phyloP scores from a whole-genome alignment of 164 flowering plant species.

The Chloranthus sessilifolius region DNA sequence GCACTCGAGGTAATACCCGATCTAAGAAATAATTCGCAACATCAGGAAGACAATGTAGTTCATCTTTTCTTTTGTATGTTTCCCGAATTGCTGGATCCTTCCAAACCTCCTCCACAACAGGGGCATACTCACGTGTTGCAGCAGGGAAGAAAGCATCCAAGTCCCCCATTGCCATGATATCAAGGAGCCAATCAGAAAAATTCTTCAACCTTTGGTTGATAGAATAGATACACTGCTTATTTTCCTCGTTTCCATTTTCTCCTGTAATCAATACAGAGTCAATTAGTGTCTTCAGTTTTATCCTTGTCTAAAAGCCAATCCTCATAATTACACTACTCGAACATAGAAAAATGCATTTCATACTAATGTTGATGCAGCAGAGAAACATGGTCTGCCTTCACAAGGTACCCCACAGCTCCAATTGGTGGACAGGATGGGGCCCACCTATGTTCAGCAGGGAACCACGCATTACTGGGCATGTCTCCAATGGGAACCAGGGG shows the following conservation, averaged over 20 bases:
- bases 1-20: conserved; percentile 12
- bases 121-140: conserved; percentile 37
- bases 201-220: conserved; percentile 31
- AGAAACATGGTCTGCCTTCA: no score
- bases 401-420: no score
- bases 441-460: no score
- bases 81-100: conserved; percentile 35
- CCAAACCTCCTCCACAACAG: conserved; percentile 30
- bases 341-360: no score
- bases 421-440: no score
- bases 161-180: conserved; percentile 30
- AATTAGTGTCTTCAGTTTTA: neutral
- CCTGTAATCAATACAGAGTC: conserved; percentile 16
- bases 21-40: conserved; percentile 29
- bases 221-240: conserved; percentile 23
- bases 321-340: no score
- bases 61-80: conserved; percentile 29
- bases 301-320: conserved; percentile 8
- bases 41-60: conserved; percentile 28
- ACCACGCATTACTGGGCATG: no score
- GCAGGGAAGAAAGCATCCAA: conserved; percentile 34
- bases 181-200: conserved; percentile 32
- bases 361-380: no score
- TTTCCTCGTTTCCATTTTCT: conserved; percentile 14
- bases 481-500: no score